Base-by-base conservation (phyloP, 73 alveolate species). In the Tetrahymena malaccensis region DNA sequence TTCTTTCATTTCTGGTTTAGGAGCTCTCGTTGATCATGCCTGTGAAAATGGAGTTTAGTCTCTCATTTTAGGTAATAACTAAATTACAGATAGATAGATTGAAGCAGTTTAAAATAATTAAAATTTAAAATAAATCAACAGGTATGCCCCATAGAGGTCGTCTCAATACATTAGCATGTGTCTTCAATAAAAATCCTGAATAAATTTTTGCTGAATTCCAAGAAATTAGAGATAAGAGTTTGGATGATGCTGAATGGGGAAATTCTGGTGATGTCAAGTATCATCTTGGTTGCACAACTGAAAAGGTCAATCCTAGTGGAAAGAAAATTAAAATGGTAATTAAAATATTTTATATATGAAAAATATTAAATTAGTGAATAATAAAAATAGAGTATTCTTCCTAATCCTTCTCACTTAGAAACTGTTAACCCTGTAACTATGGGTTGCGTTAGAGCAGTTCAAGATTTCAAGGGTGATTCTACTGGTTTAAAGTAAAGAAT, bases 81-180 rank as follows among this genome's bases (percentile, higher is more conserved):
- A 70, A 27, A 94, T 85, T 94, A 96, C n/a, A 33, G 97, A 96
- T 1, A 99, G 97, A 55, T 84, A 94, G 85, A 98, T 97, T 0
- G 97, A 95, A 58, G 97, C 95, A 94, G 96, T 96, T 85, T 96
- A 96, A 58, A 11, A 15, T 27, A 70, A 70, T 27, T 19, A 8
- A 27, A 70, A 27, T 27, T 19, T 70, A 27, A 70, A 27, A 70
- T 19, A 70, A 70, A 85, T 96, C 96, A 57, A 93, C 97, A 57
- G 99, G 99, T 55, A 98, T 98, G 99, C 99, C 99, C 16, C 99
- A 98, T 94, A 98, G 99, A 97, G 99, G 99, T 34, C 97, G 99
- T 94, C 96, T 98, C 93, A 98, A 98, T 94, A 99, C 98, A 21
- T 97, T 98, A 55, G 98, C 99, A 85, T 97, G 96, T 93, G 99